Conservation (phyloP, 306 rosid genomes). For the Rubus idaeus region DNA sequence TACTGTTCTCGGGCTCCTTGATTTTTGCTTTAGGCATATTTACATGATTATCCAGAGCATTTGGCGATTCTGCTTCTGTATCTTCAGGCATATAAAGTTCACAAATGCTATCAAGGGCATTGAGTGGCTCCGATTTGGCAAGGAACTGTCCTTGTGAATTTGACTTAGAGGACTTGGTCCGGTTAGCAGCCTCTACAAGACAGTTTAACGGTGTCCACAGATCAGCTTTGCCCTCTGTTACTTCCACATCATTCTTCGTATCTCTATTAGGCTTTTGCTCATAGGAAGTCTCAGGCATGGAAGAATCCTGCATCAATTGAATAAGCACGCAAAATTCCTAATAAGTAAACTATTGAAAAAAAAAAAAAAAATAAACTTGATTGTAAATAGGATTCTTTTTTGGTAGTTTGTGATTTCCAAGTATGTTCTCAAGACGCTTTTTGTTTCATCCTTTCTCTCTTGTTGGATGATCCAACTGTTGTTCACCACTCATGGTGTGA, state of each 20-base stretch:
- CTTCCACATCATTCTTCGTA: conserved; percentile 40
- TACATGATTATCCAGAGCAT: conserved; percentile 35
- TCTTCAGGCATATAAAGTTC: conserved; percentile 47
- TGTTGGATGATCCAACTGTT: neutral
- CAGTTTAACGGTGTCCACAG: conserved; percentile 98
- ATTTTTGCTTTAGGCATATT: conserved; percentile 55
- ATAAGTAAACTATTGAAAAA: neutral
- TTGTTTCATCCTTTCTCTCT: neutral
- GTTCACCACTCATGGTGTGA: neutral
- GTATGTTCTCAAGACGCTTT: neutral
- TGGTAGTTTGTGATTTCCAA: neutral
- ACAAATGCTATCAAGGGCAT: conserved; percentile 34
- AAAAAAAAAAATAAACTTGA: neutral
- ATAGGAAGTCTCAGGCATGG: conserved; percentile 57
- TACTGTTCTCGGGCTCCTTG: conserved; percentile 58
- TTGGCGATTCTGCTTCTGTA: conserved; percentile 45
- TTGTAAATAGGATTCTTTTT: neutral
- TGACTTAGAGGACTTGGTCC: conserved; percentile 82
- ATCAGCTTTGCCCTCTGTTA: conserved; percentile 77
- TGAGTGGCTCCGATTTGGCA: conserved; percentile 55
- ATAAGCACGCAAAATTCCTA: neutral
- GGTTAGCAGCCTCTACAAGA: conserved; percentile 95
- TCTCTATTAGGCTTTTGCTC: conserved; percentile 44
- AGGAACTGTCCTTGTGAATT: conserved; percentile 50
- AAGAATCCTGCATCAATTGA: conserved; percentile 53